Evolutionary conservation across 2,329 filamentous ascomycete genomes (phyloP).

Genomic region (Colletotrichum chrysophilum): DNA sequence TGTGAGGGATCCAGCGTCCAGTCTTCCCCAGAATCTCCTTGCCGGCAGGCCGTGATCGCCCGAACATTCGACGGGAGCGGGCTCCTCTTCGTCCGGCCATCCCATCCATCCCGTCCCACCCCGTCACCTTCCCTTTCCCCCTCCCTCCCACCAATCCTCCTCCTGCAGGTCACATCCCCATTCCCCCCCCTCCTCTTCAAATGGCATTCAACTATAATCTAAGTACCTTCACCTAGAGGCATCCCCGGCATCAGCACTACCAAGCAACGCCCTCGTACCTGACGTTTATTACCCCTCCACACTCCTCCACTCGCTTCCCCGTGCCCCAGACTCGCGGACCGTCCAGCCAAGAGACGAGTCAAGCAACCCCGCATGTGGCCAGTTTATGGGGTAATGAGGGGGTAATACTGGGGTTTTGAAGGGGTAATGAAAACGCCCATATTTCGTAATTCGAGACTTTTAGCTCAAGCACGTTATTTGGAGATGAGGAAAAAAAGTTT

Average conservation of each 20-base stretch:
- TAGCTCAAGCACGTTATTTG: constrained; percentile 20
- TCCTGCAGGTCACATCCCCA: background rate
- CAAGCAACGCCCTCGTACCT: background rate
- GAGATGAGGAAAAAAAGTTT: background rate
- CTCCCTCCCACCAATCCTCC: background rate
- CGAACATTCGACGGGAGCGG: constrained; percentile 1
- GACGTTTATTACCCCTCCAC: background rate
- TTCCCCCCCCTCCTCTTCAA: background rate
- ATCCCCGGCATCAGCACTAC: background rate
- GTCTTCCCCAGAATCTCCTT: background rate
- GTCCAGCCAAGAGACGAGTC: constrained; percentile 18
- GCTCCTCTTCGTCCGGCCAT: background rate
- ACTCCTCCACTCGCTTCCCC: background rate
- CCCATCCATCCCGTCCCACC: background rate
- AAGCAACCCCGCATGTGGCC: constrained; percentile 19
- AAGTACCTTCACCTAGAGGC: background rate
- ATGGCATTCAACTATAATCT: background rate
- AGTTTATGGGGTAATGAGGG: constrained; percentile 22
- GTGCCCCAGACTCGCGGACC: constrained; percentile 12
- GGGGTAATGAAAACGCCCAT: constrained; percentile 20
- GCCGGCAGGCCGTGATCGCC: constrained; percentile 12
- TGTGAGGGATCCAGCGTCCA: background rate
- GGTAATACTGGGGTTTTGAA: constrained; percentile 21
- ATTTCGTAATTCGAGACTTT: constrained; percentile 20
- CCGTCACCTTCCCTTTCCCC: background rate